A percentile compares a stretch with the other conserved stretches of the same genome.
Evolutionary conservation across 139 green algal genomes (phyloP).

Genomic region (Chlamydomonas sp.): DNA sequence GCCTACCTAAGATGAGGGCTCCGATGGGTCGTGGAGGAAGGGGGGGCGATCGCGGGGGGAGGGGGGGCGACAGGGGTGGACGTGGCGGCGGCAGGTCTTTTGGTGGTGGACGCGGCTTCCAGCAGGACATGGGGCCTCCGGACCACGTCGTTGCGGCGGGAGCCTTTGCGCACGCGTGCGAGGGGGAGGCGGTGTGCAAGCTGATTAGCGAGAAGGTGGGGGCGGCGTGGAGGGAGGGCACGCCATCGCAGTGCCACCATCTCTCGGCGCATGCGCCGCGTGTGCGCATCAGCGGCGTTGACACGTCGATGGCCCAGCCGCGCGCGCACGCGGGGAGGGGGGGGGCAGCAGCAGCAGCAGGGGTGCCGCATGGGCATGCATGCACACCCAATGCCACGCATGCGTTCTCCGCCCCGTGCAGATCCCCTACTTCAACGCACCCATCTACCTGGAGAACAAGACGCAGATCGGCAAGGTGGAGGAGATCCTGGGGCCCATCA

Average conservation of each 20-base stretch:
- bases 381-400: no score
- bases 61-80: slow-evolving; percentile 21
- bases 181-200: slow-evolving; percentile 95
- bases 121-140: slow-evolving; percentile 41
- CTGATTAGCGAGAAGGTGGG: slow-evolving; percentile 92
- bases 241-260: no score
- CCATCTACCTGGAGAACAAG: slow-evolving; percentile 98
- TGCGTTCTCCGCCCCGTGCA: slow-evolving; percentile 29
- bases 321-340: no score
- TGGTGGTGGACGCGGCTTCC: slow-evolving; percentile 18
- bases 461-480: slow-evolving; percentile 95
- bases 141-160: slow-evolving; percentile 80
- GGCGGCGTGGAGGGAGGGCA: no score
- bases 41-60: slow-evolving; percentile 21
- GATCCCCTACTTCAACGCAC: slow-evolving; percentile 98
- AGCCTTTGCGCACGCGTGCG: slow-evolving; percentile 87
- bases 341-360: no score
- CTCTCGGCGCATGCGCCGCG: no score
- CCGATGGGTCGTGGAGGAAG: slow-evolving; percentile 30
- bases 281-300: no score
- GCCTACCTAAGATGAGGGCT: slow-evolving; percentile 20
- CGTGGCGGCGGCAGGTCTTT: slow-evolving; percentile 19
- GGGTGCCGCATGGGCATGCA: not conserved
- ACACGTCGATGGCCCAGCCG: slow-evolving; percentile 1
- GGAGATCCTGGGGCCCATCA: slow-evolving; percentile 97